Evolutionary conservation across 2,329 filamentous ascomycete species (phyloP), one percentile per base, ranked within the genome.

Genomic region (Mycocentrospora acerina): DNA sequence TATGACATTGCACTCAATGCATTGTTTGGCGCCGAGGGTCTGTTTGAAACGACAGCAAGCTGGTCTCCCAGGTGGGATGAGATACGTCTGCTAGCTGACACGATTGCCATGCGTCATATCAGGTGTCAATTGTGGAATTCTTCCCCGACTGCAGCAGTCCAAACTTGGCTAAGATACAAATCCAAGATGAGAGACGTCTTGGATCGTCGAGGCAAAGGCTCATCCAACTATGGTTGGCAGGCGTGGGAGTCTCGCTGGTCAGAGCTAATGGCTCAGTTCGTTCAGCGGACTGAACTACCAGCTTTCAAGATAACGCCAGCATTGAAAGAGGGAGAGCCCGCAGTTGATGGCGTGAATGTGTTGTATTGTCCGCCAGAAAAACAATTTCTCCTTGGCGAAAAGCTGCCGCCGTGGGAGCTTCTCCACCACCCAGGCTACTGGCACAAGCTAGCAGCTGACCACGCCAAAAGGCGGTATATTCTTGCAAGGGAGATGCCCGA

Each of bases 31-130:
- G 75, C 84, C 18, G 91, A 96, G 44, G 72, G 72, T 57, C 79
- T 95, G 6, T 82, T 96, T 54, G 90, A 95, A 58, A 84, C 85
- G 11, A 91, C 95, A 41, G 86, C 90, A 4, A 90, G 83, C 58
- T 96, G 90, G 90, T 90, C 83, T 53, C 83, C 88, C 12, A 80
- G 90, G 43, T 98, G 91, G 79, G 88, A 95, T 60, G 89, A 97
- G 65, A 89, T 88, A n/a, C 81, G 93, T n/a, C 71, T 93, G 19
- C 67, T 97, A 25, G 86, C 88, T 2, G 93, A 98, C 64, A 71
- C 85, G 9, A 80, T 94, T 48, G 83, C 88, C 1, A 79, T 96
- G 35, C 85, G 91, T 32, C 83, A 86, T 36, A 74, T 97, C 13
- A 83, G 91, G 25, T 93, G 90, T 61, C 75, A 94, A 35, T 69